Conservation (phyloP, 768 basidiomycete genomes). For the Dictyophora rubrovolvata region DNA sequence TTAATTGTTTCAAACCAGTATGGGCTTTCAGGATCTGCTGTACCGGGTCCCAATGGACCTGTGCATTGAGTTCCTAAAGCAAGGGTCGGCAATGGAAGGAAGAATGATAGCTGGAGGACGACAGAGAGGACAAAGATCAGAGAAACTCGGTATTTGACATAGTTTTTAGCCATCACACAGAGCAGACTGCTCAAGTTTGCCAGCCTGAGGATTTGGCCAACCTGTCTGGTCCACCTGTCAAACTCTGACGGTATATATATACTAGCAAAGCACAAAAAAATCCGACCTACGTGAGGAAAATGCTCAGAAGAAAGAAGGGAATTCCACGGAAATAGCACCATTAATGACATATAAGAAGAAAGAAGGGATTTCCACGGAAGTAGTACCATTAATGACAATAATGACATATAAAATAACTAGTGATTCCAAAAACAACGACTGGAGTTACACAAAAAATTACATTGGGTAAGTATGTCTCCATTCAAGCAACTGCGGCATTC, state of each 20-base stretch:
- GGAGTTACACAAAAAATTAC: background rate
- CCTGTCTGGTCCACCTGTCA: too few species aligned
- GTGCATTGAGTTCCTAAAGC: slow-evolving; percentile 6
- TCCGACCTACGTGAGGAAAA: too few species aligned
- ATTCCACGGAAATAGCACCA: too few species aligned
- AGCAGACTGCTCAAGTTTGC: too few species aligned
- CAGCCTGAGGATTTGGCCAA: too few species aligned
- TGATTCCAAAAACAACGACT: too few species aligned
- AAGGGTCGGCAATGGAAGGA: background rate
- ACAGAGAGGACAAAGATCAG: background rate
- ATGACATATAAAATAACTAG: background rate
- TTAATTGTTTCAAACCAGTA: slow-evolving; percentile 15
- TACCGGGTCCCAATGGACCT: slow-evolving; percentile 6
- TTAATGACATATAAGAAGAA: too few species aligned
- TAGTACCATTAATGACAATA: background rate
- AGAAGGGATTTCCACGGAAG: background rate
- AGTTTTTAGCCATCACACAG: too few species aligned
- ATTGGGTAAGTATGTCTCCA: background rate
- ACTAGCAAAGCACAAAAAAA: too few species aligned
- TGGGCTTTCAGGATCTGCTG: slow-evolving; percentile 8
- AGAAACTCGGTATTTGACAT: too few species aligned
- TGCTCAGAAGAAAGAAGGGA: too few species aligned
- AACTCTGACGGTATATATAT: too few species aligned
- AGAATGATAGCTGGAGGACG: background rate
- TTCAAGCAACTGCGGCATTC: background rate